Evolutionary conservation across 768 basidiomycete genomes (phyloP), one percentile per base, ranked within the genome.

Genomic region (Suillus tomentosus): DNA sequence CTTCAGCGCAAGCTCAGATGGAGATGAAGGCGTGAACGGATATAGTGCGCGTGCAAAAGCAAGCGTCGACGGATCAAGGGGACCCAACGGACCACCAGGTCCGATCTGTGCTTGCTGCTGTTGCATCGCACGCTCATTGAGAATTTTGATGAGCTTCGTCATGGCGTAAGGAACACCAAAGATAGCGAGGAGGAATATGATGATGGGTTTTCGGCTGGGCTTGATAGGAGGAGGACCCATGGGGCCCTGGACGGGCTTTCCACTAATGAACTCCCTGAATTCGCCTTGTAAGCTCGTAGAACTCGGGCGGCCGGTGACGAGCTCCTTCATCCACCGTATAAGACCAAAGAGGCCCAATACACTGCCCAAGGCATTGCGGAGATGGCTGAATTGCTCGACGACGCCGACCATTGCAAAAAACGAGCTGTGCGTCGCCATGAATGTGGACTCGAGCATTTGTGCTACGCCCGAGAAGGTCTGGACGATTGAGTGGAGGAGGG

Each of bases 351-450:
- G 77, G 39, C 94, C 94, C 6, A 99, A 82, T 0, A 99, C 94
- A 73, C 95, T 95, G 27, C 95, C 96, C 17, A 99, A 84, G 14
- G 95, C 96, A 68, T 96, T 91, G 58, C 95, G 85, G 50, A 98
- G 85, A 69, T 94, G 93, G 3, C 88, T 88, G 71, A 99, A 90
- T 73, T 99, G 97, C 72, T 99, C 97, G 45, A 96, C 84, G 53
- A 99, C 96, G 66, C 94, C 93, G 59, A 96, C 94, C 90, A 96
- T 95, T 63, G 95, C 94, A 75, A 96, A 96, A 78, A 96, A 96
- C 10, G 89, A 91, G 0, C 92, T 94, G 76, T 96, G 95, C 0
- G 95, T 96, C 3, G 96, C 96, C 90, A 98, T 92, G 78, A 96
- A 98, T 6, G 96, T 99, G 40, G 87, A 90, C 76, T 99, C 96